These are phyloP conservation scores for Colletotrichum nymphaeae DNA, from an alignment of 2,329 filamentous ascomycete species.

Conservation along the genomic window DNA sequence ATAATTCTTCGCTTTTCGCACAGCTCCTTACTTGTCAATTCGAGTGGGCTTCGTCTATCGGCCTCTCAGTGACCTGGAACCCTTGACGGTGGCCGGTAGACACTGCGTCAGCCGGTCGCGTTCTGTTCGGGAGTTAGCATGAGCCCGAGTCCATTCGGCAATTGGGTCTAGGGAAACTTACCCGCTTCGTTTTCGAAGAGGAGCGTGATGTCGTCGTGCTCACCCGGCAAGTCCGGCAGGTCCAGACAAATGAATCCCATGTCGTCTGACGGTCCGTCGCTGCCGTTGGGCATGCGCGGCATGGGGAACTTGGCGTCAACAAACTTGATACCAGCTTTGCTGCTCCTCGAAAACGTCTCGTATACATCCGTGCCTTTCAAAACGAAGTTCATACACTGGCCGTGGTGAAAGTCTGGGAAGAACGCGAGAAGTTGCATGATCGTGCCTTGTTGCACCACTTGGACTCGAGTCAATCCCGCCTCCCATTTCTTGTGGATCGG, in stretches of 20 bases:
- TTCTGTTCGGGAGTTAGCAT: conserved; percentile 50
- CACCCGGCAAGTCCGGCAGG: conserved; percentile 87
- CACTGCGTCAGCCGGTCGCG: conserved; percentile 63
- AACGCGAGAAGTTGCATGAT: conserved; percentile 84
- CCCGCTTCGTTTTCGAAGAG: conserved; percentile 83
- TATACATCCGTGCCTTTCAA: conserved; percentile 87
- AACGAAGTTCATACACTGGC: conserved; percentile 88
- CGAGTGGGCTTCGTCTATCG: conserved; percentile 18
- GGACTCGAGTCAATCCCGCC: conserved; percentile 81
- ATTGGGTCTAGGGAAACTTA: conserved; percentile 57
- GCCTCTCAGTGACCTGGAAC: conserved; percentile 47
- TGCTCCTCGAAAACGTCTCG: conserved; percentile 73
- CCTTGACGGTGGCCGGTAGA: conserved; percentile 69
- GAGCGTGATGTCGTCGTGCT: conserved; percentile 92
- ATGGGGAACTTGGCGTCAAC: conserved; percentile 93
- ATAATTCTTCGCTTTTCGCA: conserved; percentile 6
- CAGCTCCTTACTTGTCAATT: conserved; percentile 5
- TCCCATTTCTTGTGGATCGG: conserved; percentile 97
- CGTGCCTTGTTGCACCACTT: conserved; percentile 82
- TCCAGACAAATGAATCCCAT: conserved; percentile 86
- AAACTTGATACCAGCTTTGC: conserved; percentile 80
- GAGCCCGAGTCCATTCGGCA: conserved; percentile 4
- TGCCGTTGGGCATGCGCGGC: conserved; percentile 69
- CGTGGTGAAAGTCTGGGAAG: conserved; percentile 88
- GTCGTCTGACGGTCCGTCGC: conserved; percentile 64